Conservation (phyloP, 441 rosid species). For the Populus tomentosa region DNA sequence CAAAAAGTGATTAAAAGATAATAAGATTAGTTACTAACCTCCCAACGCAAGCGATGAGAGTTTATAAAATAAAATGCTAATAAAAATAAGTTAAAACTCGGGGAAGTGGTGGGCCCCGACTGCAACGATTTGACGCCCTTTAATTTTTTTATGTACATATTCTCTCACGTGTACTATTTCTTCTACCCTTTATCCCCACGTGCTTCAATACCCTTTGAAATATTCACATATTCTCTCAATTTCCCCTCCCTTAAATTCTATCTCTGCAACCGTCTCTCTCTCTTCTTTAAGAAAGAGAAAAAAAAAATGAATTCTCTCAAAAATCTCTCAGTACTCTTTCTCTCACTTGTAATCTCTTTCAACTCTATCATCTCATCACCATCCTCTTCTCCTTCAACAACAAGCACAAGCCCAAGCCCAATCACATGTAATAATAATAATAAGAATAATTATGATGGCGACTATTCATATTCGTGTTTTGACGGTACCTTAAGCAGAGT, state of each 20-base stretch:
- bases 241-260: neutral
- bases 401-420: too few relatives aligned
- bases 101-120: constrained; percentile 26
- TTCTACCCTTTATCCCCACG: constrained; percentile 32
- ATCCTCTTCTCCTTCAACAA: constrained; percentile 10
- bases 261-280: neutral
- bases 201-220: constrained; percentile 25
- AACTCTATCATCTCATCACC: neutral
- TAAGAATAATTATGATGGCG: neutral
- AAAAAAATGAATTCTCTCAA: constrained; percentile 23
- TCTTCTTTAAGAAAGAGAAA: neutral
- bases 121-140: constrained; percentile 13
- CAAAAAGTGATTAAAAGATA: too few relatives aligned
- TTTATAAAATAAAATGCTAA: too few relatives aligned
- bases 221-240: too few relatives aligned
- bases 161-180: constrained; percentile 29
- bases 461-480: constrained; percentile 8
- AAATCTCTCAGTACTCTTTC: neutral
- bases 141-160: constrained; percentile 1
- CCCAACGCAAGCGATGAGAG: too few relatives aligned
- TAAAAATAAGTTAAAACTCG: too few relatives aligned
- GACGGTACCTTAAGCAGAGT: neutral
- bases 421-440: neutral
- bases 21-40: too few relatives aligned
- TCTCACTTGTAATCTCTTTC: neutral